Base-by-base conservation (phyloP, 2,329 filamentous ascomycete species). In the Myriosclerotinia curreyana region DNA sequence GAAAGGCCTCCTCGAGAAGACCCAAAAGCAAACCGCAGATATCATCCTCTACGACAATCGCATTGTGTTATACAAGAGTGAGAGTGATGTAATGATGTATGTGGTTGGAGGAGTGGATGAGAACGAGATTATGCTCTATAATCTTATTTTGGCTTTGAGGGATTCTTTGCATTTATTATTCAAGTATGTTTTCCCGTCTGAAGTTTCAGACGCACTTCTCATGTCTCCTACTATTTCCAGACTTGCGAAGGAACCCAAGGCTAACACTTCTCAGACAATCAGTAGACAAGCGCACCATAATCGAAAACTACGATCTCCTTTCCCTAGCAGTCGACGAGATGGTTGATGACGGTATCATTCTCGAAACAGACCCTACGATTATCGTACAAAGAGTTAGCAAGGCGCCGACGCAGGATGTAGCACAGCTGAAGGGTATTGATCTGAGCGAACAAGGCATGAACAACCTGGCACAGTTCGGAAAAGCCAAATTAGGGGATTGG, bases 261-360 rank as follows among this genome's bases (percentile, higher is more conserved):
- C 34, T 56, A 48, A 66, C 2, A 54, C 36, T 14, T 36, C 4
- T 50, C 70, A 96, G 92, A 78, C 94, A 96, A 83, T 92, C 92
- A 42, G 93, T 96, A 59, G 95, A 99, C 81, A 97, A 97, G 84
- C 89, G 95, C 70, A 98, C 95, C 65, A 92, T 98, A 70, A 89
- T 98, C 74, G 95, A 99, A 79, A 98, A 98, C 84, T 99, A 98
- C 82, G 95, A 98, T 78, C 85, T 98, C 28, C 91, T 97, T 67
- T 90, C 92, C 17, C 86, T 99, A 62, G 91, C 93, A 52, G 91
- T 99, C 69, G 95, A 99, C 77, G 95, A 99, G 78, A 94, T 96
- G 67, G 86, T 96, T 62, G 92, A 96, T 77, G 92, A 96, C 74
- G 95, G 95, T 66, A 96, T 98, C 75, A 94, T 99, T 72, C 86